These are phyloP conservation scores for Candida insectorum DNA, from an alignment of 805 yeast genomes.

Conservation along the genomic window DNA sequence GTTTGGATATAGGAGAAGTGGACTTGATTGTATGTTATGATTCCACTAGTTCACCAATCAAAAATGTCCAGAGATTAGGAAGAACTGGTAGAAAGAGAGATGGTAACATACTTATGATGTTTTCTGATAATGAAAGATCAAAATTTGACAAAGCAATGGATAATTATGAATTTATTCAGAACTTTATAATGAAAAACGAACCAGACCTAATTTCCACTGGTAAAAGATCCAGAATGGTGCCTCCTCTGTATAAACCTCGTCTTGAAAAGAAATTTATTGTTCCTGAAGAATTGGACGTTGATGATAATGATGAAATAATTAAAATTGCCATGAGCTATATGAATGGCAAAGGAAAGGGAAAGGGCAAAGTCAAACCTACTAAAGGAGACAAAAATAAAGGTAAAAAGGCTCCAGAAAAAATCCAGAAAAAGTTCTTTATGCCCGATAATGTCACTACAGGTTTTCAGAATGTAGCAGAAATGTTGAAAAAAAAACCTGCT, in stretches of 20 bases:
- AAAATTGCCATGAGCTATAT: conserved; percentile 64
- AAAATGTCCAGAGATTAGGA: conserved; percentile 94
- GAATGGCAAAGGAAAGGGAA: conserved; percentile 17
- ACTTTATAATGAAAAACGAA: conserved; percentile 52
- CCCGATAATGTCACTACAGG: conserved; percentile 71
- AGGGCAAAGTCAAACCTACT: conserved; percentile 4
- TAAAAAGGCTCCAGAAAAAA: conserved; percentile 11
- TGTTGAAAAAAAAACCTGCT: conserved; percentile 5
- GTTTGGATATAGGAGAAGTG: conserved; percentile 96
- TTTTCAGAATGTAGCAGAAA: conserved; percentile 40
- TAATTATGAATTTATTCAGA: conserved; percentile 77
- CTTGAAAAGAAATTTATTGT: conserved; percentile 57
- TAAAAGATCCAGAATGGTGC: conserved; percentile 66
- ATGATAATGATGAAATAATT: conserved; percentile 61
- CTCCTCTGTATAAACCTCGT: conserved; percentile 50
- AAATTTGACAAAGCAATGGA: conserved; percentile 84
- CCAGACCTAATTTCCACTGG: conserved; percentile 34
- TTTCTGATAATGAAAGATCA: conserved; percentile 71
- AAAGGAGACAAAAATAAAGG: conserved; percentile 1
- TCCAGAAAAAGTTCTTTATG: conserved; percentile 56
- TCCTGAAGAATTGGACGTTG: conserved; percentile 44
- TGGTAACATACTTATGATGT: conserved; percentile 73
- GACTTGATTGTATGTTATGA: conserved; percentile 91
- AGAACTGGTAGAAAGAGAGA: conserved; percentile 95
- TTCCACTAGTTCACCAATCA: conserved; percentile 89